phyloP scores from a whole-genome alignment of 306 rosid genomes.

The Cicer bijugum region DNA sequence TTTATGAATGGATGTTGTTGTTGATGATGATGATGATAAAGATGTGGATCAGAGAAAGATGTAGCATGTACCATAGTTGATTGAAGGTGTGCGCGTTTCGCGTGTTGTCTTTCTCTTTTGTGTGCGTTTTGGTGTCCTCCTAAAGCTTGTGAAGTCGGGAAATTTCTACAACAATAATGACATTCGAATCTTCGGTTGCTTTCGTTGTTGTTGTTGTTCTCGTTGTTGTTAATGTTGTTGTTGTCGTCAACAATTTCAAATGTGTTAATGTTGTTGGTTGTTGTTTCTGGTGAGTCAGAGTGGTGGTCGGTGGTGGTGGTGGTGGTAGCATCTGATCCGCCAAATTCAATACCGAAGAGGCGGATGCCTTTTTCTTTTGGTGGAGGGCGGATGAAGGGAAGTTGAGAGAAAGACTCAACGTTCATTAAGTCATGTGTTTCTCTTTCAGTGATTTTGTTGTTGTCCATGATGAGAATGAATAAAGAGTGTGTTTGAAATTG shows the following conservation, averaged over 20 bases:
- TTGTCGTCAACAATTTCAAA: conserved; percentile 13
- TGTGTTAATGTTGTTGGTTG: conserved; percentile 39
- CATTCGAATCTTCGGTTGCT: conserved; percentile 85
- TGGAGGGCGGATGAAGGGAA: conserved; percentile 89
- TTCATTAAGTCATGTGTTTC: conserved; percentile 95
- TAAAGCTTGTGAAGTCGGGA: conserved; percentile 91
- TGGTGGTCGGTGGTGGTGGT: conserved; percentile 21
- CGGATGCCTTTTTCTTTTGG: conserved; percentile 70
- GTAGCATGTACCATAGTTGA: conserved; percentile 66
- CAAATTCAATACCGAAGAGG: conserved; percentile 86
- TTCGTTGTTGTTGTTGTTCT: conserved; percentile 37
- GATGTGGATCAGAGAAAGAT: conserved; percentile 63
- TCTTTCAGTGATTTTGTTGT: conserved; percentile 66
- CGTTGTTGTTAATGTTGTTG: conserved; percentile 17
- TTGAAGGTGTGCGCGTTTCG: conserved; percentile 87
- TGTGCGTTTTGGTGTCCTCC: conserved; percentile 98
- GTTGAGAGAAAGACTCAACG: conserved; percentile 92
- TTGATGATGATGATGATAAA: conserved; percentile 30
- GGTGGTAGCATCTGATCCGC: neutral
- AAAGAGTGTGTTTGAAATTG: neutral
- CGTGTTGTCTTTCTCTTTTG: conserved; percentile 90
- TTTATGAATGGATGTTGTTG: conserved; percentile 60
- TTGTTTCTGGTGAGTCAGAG: conserved; percentile 48
- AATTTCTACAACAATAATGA: conserved; percentile 92
- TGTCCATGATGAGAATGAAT: conserved; percentile 60